These are phyloP conservation scores for Mycena galericulata DNA, from an alignment of 768 basidiomycete genomes.

Conservation along the genomic window DNA sequence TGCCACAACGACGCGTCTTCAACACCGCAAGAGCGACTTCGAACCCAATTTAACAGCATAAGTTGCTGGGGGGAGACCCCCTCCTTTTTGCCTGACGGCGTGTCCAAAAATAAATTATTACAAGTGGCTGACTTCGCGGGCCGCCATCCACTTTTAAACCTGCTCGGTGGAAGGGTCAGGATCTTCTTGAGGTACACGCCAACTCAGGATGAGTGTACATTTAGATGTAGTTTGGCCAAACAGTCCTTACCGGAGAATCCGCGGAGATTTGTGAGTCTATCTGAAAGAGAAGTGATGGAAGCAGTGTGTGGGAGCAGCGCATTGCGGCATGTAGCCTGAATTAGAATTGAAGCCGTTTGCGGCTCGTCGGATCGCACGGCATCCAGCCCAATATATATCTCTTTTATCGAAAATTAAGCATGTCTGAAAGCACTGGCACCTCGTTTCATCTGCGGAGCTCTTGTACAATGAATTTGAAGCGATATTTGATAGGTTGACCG, in stretches of 20 bases:
- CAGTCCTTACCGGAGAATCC: background rate
- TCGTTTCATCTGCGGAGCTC: background rate
- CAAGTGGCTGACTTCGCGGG: too few species aligned
- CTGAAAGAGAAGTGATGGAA: constrained; percentile 9
- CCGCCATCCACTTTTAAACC: too few species aligned
- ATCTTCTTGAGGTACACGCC: too few species aligned
- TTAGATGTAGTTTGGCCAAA: too few species aligned
- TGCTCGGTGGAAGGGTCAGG: too few species aligned
- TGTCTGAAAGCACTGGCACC: background rate
- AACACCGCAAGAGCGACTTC: too few species aligned
- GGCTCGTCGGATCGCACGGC: constrained; percentile 3
- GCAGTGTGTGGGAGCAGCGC: background rate
- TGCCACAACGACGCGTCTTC: too few species aligned
- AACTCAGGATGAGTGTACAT: too few species aligned
- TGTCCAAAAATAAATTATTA: too few species aligned
- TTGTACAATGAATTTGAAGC: background rate
- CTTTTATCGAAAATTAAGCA: background rate
- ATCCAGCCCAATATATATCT: background rate
- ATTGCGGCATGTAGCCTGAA: constrained; percentile 9
- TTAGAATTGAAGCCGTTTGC: background rate
- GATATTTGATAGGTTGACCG: background rate
- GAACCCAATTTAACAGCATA: too few species aligned
- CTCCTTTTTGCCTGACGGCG: too few species aligned
- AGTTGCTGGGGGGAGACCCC: too few species aligned
- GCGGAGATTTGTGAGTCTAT: constrained; percentile 8